Base-by-base conservation (phyloP, 179 eudicot species). In the Beta corolliflora region DNA sequence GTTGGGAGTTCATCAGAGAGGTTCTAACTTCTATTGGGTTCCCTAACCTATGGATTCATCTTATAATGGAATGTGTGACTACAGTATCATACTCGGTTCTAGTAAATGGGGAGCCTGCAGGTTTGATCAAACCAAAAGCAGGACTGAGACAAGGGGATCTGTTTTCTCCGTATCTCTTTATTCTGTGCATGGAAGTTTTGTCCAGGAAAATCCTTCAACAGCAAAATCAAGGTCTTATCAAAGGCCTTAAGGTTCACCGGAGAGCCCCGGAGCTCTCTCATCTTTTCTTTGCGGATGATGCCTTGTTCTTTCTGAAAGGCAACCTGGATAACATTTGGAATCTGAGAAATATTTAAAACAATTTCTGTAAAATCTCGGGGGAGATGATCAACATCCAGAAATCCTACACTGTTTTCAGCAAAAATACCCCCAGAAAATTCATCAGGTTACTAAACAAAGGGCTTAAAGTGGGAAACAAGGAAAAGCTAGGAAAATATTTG, bases 81-180 rank as follows among this genome's bases (percentile, higher is more conserved):
- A 10, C 52, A 0, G 25, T 76, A 0, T 76, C 79, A 1, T 76
- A 53, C 7, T 5, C 25, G 5, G n/a, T 76, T 9, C 10, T 76
- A 5, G 21, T 76, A 0, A 76, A 76, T 29, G 50, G 65, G 0
- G 6, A 18, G 1, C 68, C 79, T 7, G 5, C 29, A 0, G 2
- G 2, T 9, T 3, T 25, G 0, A 5, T 76, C 9, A 8, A 12
- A 3, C 67, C 79, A 0, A 12, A 25, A 13, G n/a, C 9, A 15
- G 79, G 79, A 0, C 7, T 76, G 4, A 12, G 79, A 16, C 79
- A 76, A 19, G 79, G 79, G 0, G 67, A 76, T n/a, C 68, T 69
- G 0, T 5, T 76, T 1, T 76, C 78, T 0, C 79, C 67, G 1
- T 76, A 53, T 4, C 4, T 76, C 1, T 76, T 73, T 29, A n/a